These are phyloP conservation scores for Aspergillus fumigatus DNA, from an alignment of 2,329 filamentous ascomycete species.

Conservation along the genomic window DNA sequence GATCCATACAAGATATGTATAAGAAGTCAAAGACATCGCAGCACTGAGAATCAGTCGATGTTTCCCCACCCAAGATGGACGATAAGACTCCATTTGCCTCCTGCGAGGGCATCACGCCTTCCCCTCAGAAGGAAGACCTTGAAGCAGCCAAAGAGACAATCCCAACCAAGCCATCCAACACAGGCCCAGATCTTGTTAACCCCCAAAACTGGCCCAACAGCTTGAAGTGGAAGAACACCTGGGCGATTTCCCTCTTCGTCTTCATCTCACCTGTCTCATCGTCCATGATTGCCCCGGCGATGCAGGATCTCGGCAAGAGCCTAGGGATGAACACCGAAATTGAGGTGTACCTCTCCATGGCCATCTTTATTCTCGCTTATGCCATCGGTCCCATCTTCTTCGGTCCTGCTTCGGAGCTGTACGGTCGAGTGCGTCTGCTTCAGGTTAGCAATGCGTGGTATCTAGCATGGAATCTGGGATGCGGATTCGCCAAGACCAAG, in stretches of 20 bases:
- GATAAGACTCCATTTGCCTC: neutral
- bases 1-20: neutral
- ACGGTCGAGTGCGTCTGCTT: conserved; percentile 9
- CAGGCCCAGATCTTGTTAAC: neutral
- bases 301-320: neutral
- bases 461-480: conserved; percentile 12
- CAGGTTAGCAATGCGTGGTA: conserved; percentile 13
- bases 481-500: conserved; percentile 43
- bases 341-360: neutral
- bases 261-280: neutral
- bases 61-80: neutral
- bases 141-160: neutral
- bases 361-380: neutral
- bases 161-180: neutral
- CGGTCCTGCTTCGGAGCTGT: conserved; percentile 13
- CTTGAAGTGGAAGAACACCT: neutral
- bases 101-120: neutral
- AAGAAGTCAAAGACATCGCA: no score
- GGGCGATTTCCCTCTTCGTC: neutral
- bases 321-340: neutral
- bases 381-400: conserved; percentile 6
- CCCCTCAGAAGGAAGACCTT: neutral
- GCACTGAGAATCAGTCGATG: no score
- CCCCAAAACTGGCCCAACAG: neutral
- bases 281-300: neutral